A percentile compares a stretch with the other conserved stretches of the same genome.
phyloP scores from a whole-genome alignment of 768 basidiomycete species.

The Trametes sanguinea region DNA sequence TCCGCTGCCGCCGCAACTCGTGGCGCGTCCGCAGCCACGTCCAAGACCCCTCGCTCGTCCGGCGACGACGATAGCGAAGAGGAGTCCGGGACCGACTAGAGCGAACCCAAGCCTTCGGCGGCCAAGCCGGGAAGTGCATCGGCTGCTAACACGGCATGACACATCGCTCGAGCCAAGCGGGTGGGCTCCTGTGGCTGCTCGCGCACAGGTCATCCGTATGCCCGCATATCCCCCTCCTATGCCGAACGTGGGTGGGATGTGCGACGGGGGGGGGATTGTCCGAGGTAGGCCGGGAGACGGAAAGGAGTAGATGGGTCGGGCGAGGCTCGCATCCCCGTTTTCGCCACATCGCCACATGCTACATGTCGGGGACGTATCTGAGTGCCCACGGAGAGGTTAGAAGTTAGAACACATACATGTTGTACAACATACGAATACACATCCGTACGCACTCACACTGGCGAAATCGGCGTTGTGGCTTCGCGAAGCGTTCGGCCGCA shows the following conservation, averaged over 20 bases:
- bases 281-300: neutral
- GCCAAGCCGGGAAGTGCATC: neutral
- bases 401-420: constrained; percentile 8
- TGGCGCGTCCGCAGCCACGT: neutral
- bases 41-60: constrained; percentile 31
- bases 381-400: neutral
- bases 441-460: no score
- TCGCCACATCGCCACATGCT: neutral
- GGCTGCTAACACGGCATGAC: constrained; percentile 1
- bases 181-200: neutral
- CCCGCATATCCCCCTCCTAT: neutral
- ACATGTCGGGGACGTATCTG: neutral
- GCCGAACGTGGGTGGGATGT: neutral
- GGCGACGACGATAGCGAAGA: constrained; percentile 17
- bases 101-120: neutral
- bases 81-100: constrained; percentile 1
- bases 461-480: no score
- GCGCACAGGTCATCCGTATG: neutral
- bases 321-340: neutral
- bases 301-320: neutral
- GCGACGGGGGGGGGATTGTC: neutral
- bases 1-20: constrained; percentile 16
- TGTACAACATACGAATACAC: neutral
- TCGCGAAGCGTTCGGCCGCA: no score
- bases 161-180: neutral